Base-by-base conservation (phyloP, 1,284 basidiomycete genomes). In the Cyathus pygmaeus region DNA sequence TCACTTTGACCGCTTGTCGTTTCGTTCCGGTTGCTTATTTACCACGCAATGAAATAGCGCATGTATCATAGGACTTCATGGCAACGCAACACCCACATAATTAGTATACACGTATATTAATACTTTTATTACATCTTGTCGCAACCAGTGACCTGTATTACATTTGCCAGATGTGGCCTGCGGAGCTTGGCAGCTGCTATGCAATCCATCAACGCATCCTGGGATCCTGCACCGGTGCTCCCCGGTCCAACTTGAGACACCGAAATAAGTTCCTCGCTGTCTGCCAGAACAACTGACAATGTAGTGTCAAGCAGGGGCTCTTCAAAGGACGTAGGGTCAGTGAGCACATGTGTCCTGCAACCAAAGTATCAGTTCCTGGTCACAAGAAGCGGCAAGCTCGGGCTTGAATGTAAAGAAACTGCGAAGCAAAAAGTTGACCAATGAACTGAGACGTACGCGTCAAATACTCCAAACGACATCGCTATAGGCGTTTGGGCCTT, bases 261-360 rank as follows among this genome's bases (percentile, higher is more conserved):
- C 1, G 87, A 86, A 17, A 89, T 74, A 1, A 93, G 77, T 2
- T 82, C 75, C 3, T 82, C 83, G 2, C 75, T 65, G 55, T 87
- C 84, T 65, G 91, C 88, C 2, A 94, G 64, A 0, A 91, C 81
- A 42, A 95, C 77, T 1, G 88, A 89, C 50, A 95, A 71, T 0
- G 85, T 85, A 0, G 92, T 90, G 24, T 92, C 88, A 26, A 95
- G 83, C 17, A 97, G 83, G 0, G 94, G 93, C 66, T 95, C 90
- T 78, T 99, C 96, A 75, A 98, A 98, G 0, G 94, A 85, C 0
- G 93, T 92, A 1, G 94, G 93, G 76, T 98, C 96, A 0, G 90
- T 83, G 2, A 98, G 81, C 15, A 96, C 76, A 50, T 90, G 83
- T 39, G 86, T 87, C 57, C 90, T 91, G 64, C 21, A 58, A 46